Conservation (phyloP, 306 rosid species). For the Trifolium repens region DNA sequence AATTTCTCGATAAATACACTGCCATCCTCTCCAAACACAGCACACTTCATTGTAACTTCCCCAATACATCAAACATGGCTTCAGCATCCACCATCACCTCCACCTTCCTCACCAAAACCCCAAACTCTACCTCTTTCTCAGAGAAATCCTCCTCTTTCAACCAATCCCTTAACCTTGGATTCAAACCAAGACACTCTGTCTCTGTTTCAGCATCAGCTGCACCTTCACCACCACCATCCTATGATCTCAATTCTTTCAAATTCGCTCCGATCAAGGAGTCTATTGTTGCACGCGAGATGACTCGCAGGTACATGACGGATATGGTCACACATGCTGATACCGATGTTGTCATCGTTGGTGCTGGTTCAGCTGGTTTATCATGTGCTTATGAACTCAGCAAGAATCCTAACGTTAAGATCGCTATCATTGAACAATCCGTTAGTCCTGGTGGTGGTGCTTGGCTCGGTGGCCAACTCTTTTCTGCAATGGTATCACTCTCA, state of each 20-base stretch:
- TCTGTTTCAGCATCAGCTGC: slow-evolving; percentile 53
- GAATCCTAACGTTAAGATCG: slow-evolving; percentile 34
- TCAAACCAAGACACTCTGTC: slow-evolving; percentile 35
- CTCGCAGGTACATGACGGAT: slow-evolving; percentile 87
- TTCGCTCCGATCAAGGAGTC: slow-evolving; percentile 61
- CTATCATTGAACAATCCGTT: slow-evolving; percentile 86
- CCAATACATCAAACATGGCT: slow-evolving; percentile 49
- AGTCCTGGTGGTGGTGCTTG: slow-evolving; percentile 95
- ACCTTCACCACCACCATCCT: slow-evolving; percentile 32
- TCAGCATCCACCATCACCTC: slow-evolving; percentile 53
- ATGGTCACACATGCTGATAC: slow-evolving; percentile 90
- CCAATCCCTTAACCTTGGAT: slow-evolving; percentile 44
- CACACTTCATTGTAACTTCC: background rate
- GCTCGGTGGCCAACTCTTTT: slow-evolving; percentile 97
- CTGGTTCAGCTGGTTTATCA: slow-evolving; percentile 79
- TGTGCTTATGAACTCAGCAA: slow-evolving; percentile 63
- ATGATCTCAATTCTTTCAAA: slow-evolving; percentile 37
- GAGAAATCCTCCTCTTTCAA: slow-evolving; percentile 48
- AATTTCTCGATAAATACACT: background rate
- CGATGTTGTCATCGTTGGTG: slow-evolving; percentile 80
- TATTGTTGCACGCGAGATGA: slow-evolving; percentile 83
- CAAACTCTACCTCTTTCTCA: slow-evolving; percentile 25
- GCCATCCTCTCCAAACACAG: background rate
- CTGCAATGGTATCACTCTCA: slow-evolving; percentile 63
- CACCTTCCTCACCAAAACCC: slow-evolving; percentile 53